Evolutionary conservation across 345 rosid species (phyloP).

Genomic region (Eucalyptus cloeziana): DNA sequence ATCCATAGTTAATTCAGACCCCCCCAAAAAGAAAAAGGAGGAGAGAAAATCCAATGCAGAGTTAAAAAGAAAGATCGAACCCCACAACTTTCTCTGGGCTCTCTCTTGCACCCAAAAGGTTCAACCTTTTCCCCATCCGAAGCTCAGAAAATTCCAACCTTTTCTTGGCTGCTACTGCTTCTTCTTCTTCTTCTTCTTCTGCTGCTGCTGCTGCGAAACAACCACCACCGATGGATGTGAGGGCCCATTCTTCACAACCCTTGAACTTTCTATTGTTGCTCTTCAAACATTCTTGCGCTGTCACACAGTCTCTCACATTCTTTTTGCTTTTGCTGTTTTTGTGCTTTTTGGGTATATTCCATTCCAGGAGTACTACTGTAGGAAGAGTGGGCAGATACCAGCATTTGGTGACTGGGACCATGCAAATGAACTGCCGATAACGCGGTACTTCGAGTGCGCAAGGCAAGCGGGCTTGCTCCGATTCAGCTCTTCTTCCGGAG

Average conservation of each 20-base stretch:
- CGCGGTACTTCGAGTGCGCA: constrained; percentile 27
- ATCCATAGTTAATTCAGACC: neutral
- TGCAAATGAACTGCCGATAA: constrained; percentile 24
- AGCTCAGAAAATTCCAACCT: neutral
- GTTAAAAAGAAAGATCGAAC: neutral
- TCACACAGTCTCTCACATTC: neutral
- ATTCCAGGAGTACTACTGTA: constrained; percentile 3
- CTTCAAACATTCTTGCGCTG: neutral
- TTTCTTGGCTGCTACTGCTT: neutral
- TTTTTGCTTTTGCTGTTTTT: neutral
- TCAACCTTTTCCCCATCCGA: neutral
- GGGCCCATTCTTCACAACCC: neutral
- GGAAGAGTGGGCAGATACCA: neutral
- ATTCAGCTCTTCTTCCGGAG: constrained; percentile 2
- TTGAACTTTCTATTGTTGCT: neutral
- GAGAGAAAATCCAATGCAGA: neutral
- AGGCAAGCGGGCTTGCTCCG: constrained; percentile 25
- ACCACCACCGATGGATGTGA: neutral
- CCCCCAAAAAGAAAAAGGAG: neutral
- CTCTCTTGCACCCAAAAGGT: neutral
- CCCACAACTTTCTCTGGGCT: neutral
- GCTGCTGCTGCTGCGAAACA: neutral
- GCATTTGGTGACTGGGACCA: constrained; percentile 1
- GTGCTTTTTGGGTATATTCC: neutral
- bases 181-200: neutral